phyloP scores from a whole-genome alignment of 2,329 filamentous ascomycete species.

The Gyromitra esculenta region DNA sequence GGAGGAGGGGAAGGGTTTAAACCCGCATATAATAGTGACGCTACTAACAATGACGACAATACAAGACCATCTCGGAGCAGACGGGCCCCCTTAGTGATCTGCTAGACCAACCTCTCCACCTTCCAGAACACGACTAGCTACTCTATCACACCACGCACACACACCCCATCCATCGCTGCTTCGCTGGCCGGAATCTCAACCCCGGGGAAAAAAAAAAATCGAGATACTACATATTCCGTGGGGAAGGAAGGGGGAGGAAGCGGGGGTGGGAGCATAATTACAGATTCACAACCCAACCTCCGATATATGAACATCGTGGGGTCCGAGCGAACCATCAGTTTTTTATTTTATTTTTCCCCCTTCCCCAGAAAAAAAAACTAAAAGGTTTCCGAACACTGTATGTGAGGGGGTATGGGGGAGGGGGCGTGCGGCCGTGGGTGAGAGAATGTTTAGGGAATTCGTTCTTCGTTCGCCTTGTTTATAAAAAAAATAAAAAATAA shows the following conservation, averaged over 20 bases:
- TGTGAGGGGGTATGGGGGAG: too few species aligned
- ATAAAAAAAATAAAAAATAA: background rate
- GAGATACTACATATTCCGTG: constrained; percentile 3
- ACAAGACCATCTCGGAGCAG: constrained; percentile 20
- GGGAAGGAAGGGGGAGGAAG: too few species aligned
- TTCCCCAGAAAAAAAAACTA: background rate
- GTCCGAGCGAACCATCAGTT: too few species aligned
- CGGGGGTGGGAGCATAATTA: background rate
- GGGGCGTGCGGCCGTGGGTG: background rate
- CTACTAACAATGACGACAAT: background rate
- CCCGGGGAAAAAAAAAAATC: background rate
- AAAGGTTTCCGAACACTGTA: too few species aligned
- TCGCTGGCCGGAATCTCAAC: constrained; percentile 18
- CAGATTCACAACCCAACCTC: constrained; percentile 6
- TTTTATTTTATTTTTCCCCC: too few species aligned
- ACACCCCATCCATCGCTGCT: background rate
- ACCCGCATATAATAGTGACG: background rate
- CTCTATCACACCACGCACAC: background rate
- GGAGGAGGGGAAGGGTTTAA: background rate
- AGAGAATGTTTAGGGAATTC: background rate
- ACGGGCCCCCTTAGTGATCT: background rate
- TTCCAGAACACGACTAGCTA: constrained; percentile 20
- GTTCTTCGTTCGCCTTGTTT: background rate
- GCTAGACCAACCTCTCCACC: constrained; percentile 1
- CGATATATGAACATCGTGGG: constrained; percentile 9